A percentile compares a stretch with the other conserved stretches of the same genome.
Conservation (phyloP, 1,139 yeast species). For the Pichia sp. region DNA sequence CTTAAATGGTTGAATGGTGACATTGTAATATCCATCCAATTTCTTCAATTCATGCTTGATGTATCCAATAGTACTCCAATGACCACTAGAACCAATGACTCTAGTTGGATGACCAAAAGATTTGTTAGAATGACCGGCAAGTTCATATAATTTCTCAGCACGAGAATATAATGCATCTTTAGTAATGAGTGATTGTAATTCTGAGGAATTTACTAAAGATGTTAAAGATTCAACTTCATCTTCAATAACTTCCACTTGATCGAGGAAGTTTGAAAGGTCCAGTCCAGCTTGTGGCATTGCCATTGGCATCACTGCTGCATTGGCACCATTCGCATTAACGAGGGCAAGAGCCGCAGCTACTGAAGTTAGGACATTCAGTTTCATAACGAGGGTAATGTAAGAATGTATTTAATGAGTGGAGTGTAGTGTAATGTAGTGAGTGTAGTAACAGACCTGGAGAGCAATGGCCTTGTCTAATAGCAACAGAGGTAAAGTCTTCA, state of each 20-base stretch:
- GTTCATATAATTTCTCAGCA: constrained; percentile 54
- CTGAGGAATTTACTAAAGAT: constrained; percentile 52
- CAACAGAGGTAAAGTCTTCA: too few species aligned
- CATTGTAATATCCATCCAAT: constrained; percentile 53
- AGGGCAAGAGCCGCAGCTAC: too few species aligned
- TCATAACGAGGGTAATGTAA: too few species aligned
- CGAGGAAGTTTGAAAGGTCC: neutral
- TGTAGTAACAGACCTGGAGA: too few species aligned
- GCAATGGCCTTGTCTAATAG: too few species aligned
- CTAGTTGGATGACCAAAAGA: constrained; percentile 82
- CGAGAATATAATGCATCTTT: constrained; percentile 51
- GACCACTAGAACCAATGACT: constrained; percentile 87
- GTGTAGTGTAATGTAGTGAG: too few species aligned
- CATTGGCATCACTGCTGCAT: too few species aligned
- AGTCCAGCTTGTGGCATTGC: constrained; percentile 11
- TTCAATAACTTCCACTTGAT: constrained; percentile 1
- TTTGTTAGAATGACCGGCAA: constrained; percentile 53
- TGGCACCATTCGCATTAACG: too few species aligned
- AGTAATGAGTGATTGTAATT: constrained; percentile 54
- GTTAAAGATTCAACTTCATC: too few species aligned
- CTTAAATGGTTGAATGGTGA: constrained; percentile 58
- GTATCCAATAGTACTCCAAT: constrained; percentile 68
- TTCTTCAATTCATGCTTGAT: constrained; percentile 50
- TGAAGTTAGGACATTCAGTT: too few species aligned
- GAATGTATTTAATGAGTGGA: too few species aligned